Conservation (phyloP, 176 grass and related monocot genomes). For the Tillandsia fasciculata region DNA sequence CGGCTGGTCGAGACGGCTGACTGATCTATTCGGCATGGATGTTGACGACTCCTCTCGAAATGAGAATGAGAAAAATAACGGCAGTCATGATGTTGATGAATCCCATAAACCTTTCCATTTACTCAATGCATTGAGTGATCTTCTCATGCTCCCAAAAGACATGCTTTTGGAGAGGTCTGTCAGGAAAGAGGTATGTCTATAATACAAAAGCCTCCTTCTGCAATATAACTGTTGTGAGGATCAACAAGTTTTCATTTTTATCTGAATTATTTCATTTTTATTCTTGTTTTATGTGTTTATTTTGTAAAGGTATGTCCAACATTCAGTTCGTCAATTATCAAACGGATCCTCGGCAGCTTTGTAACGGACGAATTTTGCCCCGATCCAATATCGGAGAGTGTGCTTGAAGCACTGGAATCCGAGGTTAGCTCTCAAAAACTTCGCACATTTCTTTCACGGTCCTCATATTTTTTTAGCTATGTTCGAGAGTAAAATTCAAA, state of each 20-base stretch:
- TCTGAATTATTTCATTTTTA: neutral
- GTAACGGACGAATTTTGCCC: slow-evolving; percentile 95
- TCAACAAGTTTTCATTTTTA: neutral
- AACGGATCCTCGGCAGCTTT: slow-evolving; percentile 57
- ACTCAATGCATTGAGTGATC: slow-evolving; percentile 95
- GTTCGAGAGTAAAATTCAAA: slow-evolving; percentile 3
- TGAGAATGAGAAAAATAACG: slow-evolving; percentile 35
- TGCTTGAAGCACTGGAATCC: slow-evolving; percentile 71
- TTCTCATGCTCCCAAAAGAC: slow-evolving; percentile 95
- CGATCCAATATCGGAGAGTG: slow-evolving; percentile 47
- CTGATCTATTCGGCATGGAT: slow-evolving; percentile 80
- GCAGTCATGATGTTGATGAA: slow-evolving; percentile 25
- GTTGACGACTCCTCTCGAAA: slow-evolving; percentile 45
- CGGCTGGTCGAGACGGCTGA: slow-evolving; percentile 85
- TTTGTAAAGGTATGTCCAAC: slow-evolving; percentile 76
- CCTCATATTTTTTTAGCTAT: neutral
- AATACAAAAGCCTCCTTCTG: neutral
- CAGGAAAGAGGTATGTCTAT: slow-evolving; percentile 63
- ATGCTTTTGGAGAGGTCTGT: slow-evolving; percentile 66
- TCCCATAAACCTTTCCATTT: slow-evolving; percentile 55
- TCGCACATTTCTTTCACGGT: neutral
- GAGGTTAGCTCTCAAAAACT: slow-evolving; percentile 48
- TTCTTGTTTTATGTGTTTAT: neutral
- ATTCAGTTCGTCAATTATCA: slow-evolving; percentile 80
- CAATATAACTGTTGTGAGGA: slow-evolving; percentile 1